Base-by-base conservation (phyloP, 371 early-diverging fungal genomes). In the Cokeromyces recurvatus region DNA sequence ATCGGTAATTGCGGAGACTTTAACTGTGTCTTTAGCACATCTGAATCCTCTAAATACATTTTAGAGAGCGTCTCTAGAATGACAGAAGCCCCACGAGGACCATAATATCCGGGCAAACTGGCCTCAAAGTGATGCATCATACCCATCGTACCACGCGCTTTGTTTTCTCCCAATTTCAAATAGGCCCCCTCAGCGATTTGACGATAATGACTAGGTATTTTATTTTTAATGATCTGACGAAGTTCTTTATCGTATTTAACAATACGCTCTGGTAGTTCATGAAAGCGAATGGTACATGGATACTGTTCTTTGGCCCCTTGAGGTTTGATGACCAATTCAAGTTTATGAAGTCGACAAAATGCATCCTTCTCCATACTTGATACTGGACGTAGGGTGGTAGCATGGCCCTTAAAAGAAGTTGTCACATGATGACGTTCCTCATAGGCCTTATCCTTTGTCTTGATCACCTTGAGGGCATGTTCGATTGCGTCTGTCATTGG, bases 61-160 rank as follows among this genome's bases (percentile, higher is more conserved):
- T 38, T 40, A 0, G 52, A 53, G 8, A 79, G 55, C 4, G 51
- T 57, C 23, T 65, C 57, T 12, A 70, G 49, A 2, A 81, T 63
- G 34, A 46, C 51, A 6, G 48, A 57, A 17, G 72, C 46, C 0
- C 79, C 74, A 40, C 60, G 65, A 5, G 78, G 66, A 1, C 82
- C 82, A 58, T 81, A 81, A 36, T 81, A 81, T 15, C 82, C 82
- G n/a, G 79, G 79, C 57, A 71, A 37, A 20, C 65, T 57, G 2
- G 46, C 38, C 22, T 77, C 68, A 23, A 78, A 63, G 17, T 70
- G 63, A 0, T 55, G 46, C 42, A 76, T 55, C 14, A 78, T 46
- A 5, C 55, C 59, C 46, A 66, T 59, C 0, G 68, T 55, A 42
- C 74, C 73, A 38, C 82, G 46, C 14, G 82, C 82, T 21, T 75